Evolutionary conservation across 768 basidiomycete genomes (phyloP), one percentile per base, ranked within the genome.

Genomic region (Nevesoporus exiguus): DNA sequence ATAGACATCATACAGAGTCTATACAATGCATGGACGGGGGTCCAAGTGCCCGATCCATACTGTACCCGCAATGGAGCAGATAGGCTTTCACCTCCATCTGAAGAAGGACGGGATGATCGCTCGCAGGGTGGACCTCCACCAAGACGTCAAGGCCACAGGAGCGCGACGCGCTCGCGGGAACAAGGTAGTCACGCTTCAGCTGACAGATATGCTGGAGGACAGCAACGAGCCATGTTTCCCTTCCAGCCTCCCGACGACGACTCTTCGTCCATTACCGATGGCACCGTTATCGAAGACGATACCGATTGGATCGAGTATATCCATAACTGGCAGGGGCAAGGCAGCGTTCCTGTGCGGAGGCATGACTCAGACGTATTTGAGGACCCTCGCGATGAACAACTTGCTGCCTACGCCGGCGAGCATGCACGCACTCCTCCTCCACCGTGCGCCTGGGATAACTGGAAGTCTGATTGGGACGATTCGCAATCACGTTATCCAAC

Each of bases 221-320:
- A n/a, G n/a, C n/a, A n/a, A n/a, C n/a, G n/a, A n/a, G n/a, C n/a
- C n/a, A n/a, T n/a, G n/a, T n/a, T n/a, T n/a, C n/a, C n/a, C n/a
- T n/a, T n/a, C 6, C 27, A 47, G 3, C 13, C 19, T 8, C 36
- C 44, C 14, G 27, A 46, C 15, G 36, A 39, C 14, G 36, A 30
- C 5, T 17, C 29, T 2, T 46, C 43, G 37, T 52, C 29, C 0
- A 7, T 39, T 11, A 39, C 42, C 42, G 42, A 37, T 22, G 51
- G 39, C 34, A 37, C 34, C 8, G 8, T 45, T 10, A 5, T 46
- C 3, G 51, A 52, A 30, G 44, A 52, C n/a, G 29, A 46, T 25
- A 31, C 34, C 11, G 51, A 15, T 1, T 52, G 51, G 51, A 52
- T 40, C 29, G 51, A 47, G 17, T 47, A 33, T 14, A 52, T 52